Evolutionary conservation across 805 yeast genomes (phyloP), one percentile per base, ranked within the genome.

Genomic region (Metschnikowia vanudenii): DNA sequence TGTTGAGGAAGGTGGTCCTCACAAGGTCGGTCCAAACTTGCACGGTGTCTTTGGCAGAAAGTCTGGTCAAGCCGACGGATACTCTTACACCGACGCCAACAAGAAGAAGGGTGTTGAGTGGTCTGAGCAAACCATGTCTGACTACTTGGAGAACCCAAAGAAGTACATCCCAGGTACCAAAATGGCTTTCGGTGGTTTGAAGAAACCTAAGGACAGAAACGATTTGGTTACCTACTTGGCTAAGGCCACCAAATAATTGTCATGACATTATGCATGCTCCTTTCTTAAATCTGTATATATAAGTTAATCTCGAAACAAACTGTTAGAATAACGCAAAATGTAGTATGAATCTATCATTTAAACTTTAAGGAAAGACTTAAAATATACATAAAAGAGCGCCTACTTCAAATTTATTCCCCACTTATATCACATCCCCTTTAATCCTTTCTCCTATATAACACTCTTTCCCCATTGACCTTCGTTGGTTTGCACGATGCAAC

Each of bases 141-240:
- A 88, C 73, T 94, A 94, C 85, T 83, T 94, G 75, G 96, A 87
- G 77, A 94, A 94, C 88, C 99, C 99, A 79, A 94, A 94, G 95
- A 94, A 94, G 80, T 94, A 90, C 81, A 90, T 94, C 62, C 99
- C 99, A 71, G 99, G 99, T 75, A 94, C 98, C 80, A 94, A 94
- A 87, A 94, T 94, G 99, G 98, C 99, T 58, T 94, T 92, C 65
- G 99, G 97, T 78, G 99, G 99, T 79, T 83, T 94, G 76, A 94
- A 94, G 91, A 94, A 94, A 83, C 85, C 90, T 58, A 92, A 90
- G 85, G 99, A 94, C 81, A 89, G 98, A 85, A 88, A 88, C 78
- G 98, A 94, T 73, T 78, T 94, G 73, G 76, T 92, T 66, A 82
- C 98, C 63, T 92, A 89, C 86, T 80, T 92, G 65, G 71, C 61